phyloP scores from a whole-genome alignment of 1,284 basidiomycete genomes.

The Cryptococcus sp. region DNA sequence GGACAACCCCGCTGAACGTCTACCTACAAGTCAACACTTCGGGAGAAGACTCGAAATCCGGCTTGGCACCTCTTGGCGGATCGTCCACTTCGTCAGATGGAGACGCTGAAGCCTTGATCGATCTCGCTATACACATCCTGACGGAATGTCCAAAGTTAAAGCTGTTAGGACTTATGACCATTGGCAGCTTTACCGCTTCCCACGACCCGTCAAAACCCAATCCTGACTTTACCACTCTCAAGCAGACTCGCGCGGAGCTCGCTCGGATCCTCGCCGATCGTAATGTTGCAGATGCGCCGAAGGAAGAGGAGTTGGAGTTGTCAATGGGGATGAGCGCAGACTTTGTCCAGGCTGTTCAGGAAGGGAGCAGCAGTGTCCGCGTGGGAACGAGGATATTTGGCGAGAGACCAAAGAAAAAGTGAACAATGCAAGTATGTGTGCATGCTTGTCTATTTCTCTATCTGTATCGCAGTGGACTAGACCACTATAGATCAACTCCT shows the following conservation, averaged over 20 bases:
- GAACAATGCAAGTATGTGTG: too few species aligned
- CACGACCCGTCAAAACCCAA: constrained; percentile 66
- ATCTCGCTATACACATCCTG: constrained; percentile 73
- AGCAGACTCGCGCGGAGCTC: constrained; percentile 64
- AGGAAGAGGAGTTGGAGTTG: constrained; percentile 64
- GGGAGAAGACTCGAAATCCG: constrained; percentile 85
- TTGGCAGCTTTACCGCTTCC: constrained; percentile 78
- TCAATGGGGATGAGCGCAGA: constrained; percentile 99
- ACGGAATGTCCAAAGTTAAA: constrained; percentile 70
- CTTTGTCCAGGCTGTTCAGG: constrained; percentile 80
- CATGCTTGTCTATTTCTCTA: neutral
- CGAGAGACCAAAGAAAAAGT: constrained; percentile 61
- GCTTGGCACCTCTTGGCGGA: constrained; percentile 64
- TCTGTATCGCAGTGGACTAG: neutral
- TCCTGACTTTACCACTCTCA: constrained; percentile 76
- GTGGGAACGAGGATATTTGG: constrained; percentile 95
- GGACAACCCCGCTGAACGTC: constrained; percentile 65
- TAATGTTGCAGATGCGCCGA: constrained; percentile 31
- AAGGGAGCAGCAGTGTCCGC: constrained; percentile 83
- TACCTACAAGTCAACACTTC: constrained; percentile 95
- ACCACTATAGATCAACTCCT: constrained; percentile 26
- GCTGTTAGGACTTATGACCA: constrained; percentile 92
- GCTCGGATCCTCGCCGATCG: constrained; percentile 56
- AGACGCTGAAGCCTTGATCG: constrained; percentile 58
- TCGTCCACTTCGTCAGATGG: constrained; percentile 30